These are phyloP conservation scores for Gymnopus androsaceus DNA, from an alignment of 1,284 basidiomycete genomes.

Conservation along the genomic window DNA sequence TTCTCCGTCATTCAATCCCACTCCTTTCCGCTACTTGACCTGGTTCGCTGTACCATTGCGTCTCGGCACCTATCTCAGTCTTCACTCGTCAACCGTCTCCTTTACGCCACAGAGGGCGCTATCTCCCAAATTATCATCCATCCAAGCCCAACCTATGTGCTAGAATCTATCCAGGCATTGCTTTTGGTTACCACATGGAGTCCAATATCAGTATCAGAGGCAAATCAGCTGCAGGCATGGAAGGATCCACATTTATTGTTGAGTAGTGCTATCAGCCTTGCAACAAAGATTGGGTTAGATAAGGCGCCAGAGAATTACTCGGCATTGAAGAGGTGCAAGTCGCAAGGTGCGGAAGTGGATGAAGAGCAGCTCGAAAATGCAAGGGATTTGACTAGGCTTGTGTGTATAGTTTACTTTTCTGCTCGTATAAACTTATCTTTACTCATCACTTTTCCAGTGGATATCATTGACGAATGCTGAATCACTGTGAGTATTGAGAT, in stretches of 20 bases:
- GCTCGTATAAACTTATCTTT: too few species aligned
- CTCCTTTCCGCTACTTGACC: constrained; percentile 9
- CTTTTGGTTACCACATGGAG: constrained; percentile 15
- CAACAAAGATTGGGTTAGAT: constrained; percentile 8
- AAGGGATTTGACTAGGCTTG: constrained; percentile 3
- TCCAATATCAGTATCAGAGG: constrained; percentile 4
- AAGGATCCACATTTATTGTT: constrained; percentile 15
- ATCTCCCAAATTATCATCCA: constrained; percentile 13
- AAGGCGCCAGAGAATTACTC: constrained; percentile 4
- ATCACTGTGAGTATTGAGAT: too few species aligned
- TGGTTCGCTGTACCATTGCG: constrained; percentile 17
- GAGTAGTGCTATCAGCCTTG: constrained; percentile 11
- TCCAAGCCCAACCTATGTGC: constrained; percentile 7
- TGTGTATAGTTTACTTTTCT: too few species aligned
- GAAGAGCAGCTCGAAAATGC: neutral
- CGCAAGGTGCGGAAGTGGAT: constrained; percentile 2
- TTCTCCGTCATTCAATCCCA: constrained; percentile 8
- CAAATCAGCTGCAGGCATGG: neutral
- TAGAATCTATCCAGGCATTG: constrained; percentile 17
- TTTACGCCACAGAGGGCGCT: constrained; percentile 10
- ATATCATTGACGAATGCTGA: neutral
- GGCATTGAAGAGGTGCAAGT: neutral
- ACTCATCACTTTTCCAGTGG: neutral
- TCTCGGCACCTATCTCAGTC: constrained; percentile 8
- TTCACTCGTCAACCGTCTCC: constrained; percentile 10